A percentile compares a stretch with the other conserved stretches of the same genome.
These are phyloP conservation scores for Chaetomium strumarium DNA, from an alignment of 2,329 filamentous ascomycete species.

Conservation along the genomic window DNA sequence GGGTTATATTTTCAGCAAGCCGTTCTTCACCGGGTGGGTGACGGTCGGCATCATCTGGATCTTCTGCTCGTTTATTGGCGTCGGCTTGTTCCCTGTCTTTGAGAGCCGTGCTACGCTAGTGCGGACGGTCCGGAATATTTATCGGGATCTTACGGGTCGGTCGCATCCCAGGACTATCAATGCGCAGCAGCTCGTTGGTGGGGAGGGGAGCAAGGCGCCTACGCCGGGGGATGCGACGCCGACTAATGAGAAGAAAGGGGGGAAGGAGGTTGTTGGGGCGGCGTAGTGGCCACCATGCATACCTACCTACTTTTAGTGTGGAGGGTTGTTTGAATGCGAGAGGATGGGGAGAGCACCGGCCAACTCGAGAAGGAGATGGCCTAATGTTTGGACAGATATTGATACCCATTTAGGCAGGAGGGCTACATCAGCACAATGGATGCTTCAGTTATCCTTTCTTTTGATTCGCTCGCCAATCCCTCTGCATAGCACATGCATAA, in stretches of 20 bases:
- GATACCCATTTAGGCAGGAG: too few relatives aligned
- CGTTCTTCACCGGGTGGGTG: conserved; percentile 80
- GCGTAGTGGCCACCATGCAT: too few relatives aligned
- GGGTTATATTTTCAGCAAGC: conserved; percentile 73
- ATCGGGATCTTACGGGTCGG: conserved; percentile 50
- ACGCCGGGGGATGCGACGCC: conserved; percentile 24
- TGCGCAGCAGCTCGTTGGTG: conserved; percentile 26
- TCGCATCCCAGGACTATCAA: conserved; percentile 29
- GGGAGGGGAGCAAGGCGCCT: conserved; percentile 17
- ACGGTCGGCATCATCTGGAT: conserved; percentile 74
- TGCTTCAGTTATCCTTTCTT: too few relatives aligned
- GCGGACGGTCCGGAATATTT: conserved; percentile 56
- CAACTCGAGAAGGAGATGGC: too few relatives aligned
- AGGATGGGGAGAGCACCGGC: too few relatives aligned
- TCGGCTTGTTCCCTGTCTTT: conserved; percentile 75
- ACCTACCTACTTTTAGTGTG: too few relatives aligned
- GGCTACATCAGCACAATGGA: too few relatives aligned
- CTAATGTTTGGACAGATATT: too few relatives aligned
- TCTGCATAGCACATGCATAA: too few relatives aligned
- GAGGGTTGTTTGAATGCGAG: too few relatives aligned
- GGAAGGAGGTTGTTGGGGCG: conserved; percentile 17
- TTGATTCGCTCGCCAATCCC: too few relatives aligned
- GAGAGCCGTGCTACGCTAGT: conserved; percentile 66
- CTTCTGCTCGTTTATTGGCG: conserved; percentile 64
- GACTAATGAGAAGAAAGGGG: conserved; percentile 21